phyloP scores from a whole-genome alignment of 2,329 filamentous ascomycete species.

The Plenodomus tracheiphilus region DNA sequence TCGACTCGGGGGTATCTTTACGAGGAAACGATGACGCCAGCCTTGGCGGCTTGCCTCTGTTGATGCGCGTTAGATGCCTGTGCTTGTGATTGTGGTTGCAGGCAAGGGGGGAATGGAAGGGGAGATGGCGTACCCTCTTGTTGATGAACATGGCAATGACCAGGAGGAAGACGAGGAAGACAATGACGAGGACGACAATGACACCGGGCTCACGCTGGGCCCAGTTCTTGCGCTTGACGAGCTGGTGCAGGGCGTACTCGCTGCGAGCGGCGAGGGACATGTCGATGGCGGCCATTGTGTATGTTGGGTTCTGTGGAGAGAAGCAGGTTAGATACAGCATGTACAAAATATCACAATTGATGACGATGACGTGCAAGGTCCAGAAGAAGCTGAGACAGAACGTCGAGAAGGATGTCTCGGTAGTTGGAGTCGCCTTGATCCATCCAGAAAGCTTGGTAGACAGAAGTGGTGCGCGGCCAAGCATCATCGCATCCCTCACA shows the following conservation, averaged over 20 bases:
- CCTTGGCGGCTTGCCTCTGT: slow-evolving; percentile 18
- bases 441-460: neutral
- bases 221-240: slow-evolving; percentile 63
- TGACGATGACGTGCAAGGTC: too few relatives aligned
- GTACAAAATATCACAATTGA: too few relatives aligned
- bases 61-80: slow-evolving; percentile 6
- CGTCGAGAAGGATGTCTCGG: slow-evolving; percentile 2
- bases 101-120: neutral
- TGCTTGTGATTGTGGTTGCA: too few relatives aligned
- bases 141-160: slow-evolving; percentile 56
- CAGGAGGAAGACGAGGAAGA: slow-evolving; percentile 59
- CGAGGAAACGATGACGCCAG: neutral
- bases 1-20: slow-evolving; percentile 18
- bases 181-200: slow-evolving; percentile 64
- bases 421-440: neutral
- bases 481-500: slow-evolving; percentile 13
- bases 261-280: slow-evolving; percentile 43
- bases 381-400: slow-evolving; percentile 16
- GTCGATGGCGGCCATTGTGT: slow-evolving; percentile 44
- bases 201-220: slow-evolving; percentile 61
- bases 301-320: slow-evolving; percentile 23
- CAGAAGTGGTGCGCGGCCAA: slow-evolving; percentile 10
- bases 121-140: slow-evolving; percentile 43
- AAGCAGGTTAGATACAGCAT: slow-evolving; percentile 13
- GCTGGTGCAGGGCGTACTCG: slow-evolving; percentile 42